Evolutionary conservation across 2,329 filamentous ascomycete genomes (phyloP), one percentile per base, ranked within the genome.

Genomic region (Diaporthe eres): DNA sequence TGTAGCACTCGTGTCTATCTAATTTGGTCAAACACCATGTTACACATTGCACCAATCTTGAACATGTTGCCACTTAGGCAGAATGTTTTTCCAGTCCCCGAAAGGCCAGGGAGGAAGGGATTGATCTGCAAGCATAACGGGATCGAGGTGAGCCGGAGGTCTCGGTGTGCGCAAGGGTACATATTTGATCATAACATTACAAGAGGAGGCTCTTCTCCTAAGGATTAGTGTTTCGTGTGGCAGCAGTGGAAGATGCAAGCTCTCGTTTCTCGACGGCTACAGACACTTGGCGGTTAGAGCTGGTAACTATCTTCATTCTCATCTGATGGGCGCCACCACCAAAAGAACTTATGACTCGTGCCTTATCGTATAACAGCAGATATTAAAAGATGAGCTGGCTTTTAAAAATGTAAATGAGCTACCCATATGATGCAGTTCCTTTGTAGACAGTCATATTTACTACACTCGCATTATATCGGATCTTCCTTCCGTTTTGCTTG

Each of bases 271-370:
- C 12, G 61, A 49, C 63, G 31, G 3, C 10, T 37, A 15, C 44
- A 51, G 28, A 49, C 19, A 67, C 63, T 67, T 67, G 63, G 63
- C 63, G 37, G 63, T 67, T n/a, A 51, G 63, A 67, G 44, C 28
- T 34, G 25, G 9, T 51, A 51, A 67, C 63, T 25, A 51, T 67
- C 28, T 37, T 19, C 6, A 3, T 51, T 37, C 28, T 34, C 22
- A 13, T 67, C 9, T 67, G 42, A 31, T 67, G 12, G 10, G 15
- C 17, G 12, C 17, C 22, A 49, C 5, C 19, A 25, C 10, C 6
- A 10, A 37, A 37, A 17, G 17, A 67, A 34, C 12, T 13, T 25
- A 25, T 37, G 44, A 51, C 63, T 37, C 42, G 28, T 17, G 10
- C 22, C 3, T 34, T 4, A 8, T 3, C 5, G 3, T 31, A 34